Evolutionary conservation across 2,329 filamentous ascomycete species (phyloP), one percentile per base, ranked within the genome.

Genomic region (Ophiostoma pallidulum): DNA sequence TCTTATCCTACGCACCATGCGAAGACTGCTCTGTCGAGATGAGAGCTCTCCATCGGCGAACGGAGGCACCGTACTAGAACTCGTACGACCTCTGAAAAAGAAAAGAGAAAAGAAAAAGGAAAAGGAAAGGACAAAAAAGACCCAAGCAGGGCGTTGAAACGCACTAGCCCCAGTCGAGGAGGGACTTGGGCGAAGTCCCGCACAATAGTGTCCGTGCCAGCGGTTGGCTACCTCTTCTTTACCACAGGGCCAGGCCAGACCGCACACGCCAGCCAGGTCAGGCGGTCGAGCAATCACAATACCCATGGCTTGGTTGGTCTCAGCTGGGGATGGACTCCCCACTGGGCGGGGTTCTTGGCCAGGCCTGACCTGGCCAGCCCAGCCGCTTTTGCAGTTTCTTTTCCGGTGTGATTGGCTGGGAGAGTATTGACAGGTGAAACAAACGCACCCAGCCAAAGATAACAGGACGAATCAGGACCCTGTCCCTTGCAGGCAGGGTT

Each of bases 401-500:
- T 33, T 28, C 36, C 18, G 14, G 32, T 16, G 22, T 43, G 32
- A 47, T 45, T 52, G 50, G 48, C 41, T 35, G 16, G 24, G 24
- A 22, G 40, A 14, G 40, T 4, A 22, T 29, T 36, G 12, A 14
- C 36, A 46, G n/a, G 36, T 52, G 51, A 52, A 52, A 52, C 51
- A 42, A 26, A n/a, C 24, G 18, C 12, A 50, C 42, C 40, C 48
- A 38, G 45, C 39, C 40, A 32, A 14, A 18, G 29, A n/a, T 18
- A 7, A 29, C 36, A 4, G 36, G 31, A n/a, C 50, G 40, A 49
- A 51, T 49, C 39, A 49, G 18, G 36, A 13, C n/a, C 12, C 37
- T 16, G 42, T 49, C 42, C 47, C 47, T 49, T 49, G 38, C 42
- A 45, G 41, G n/a, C n/a, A n/a, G n/a, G n/a, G n/a, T n/a, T n/a